These are phyloP conservation scores for Pseudocercospora fuligena DNA, from an alignment of 2,329 filamentous ascomycete species.

Conservation along the genomic window DNA sequence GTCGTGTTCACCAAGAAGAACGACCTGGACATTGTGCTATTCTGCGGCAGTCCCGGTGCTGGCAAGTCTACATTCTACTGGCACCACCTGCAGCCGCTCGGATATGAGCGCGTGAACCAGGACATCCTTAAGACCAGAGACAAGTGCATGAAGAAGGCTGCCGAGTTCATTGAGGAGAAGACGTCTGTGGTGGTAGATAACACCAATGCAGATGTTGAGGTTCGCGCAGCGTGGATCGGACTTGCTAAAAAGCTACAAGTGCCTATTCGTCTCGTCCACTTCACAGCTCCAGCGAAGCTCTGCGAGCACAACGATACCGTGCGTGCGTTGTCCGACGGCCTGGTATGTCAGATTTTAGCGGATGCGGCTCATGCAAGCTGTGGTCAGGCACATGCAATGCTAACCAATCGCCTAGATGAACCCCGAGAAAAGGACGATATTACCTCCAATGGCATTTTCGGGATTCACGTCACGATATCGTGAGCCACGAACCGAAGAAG, in stretches of 20 bases:
- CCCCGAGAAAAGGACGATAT: conserved; percentile 73
- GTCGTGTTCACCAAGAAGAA: conserved; percentile 63
- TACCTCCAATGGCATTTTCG: conserved; percentile 81
- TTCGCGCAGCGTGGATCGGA: conserved; percentile 76
- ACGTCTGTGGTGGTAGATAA: conserved; percentile 84
- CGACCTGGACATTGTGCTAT: conserved; percentile 75
- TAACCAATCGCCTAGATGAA: conserved; percentile 64
- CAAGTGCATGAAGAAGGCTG: conserved; percentile 73
- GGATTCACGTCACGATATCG: conserved; percentile 75
- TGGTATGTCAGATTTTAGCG: conserved; percentile 33
- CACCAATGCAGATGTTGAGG: conserved; percentile 85
- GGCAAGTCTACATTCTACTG: conserved; percentile 94
- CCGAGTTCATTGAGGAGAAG: conserved; percentile 65
- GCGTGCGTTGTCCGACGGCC: conserved; percentile 63
- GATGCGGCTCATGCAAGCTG: conserved; percentile 18
- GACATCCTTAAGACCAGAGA: conserved; percentile 78
- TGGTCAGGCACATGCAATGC: conserved; percentile 10
- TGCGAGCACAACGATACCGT: conserved; percentile 88
- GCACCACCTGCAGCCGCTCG: conserved; percentile 74
- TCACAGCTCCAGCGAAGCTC: conserved; percentile 72
- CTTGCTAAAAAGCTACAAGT: conserved; percentile 72
- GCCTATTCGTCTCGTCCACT: conserved; percentile 83
- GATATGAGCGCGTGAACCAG: conserved; percentile 87
- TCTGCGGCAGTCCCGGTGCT: conserved; percentile 85
- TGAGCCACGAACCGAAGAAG: conserved; percentile 73